Conservation (phyloP, 805 yeast species). For the Saccharomyces eubayanus region DNA sequence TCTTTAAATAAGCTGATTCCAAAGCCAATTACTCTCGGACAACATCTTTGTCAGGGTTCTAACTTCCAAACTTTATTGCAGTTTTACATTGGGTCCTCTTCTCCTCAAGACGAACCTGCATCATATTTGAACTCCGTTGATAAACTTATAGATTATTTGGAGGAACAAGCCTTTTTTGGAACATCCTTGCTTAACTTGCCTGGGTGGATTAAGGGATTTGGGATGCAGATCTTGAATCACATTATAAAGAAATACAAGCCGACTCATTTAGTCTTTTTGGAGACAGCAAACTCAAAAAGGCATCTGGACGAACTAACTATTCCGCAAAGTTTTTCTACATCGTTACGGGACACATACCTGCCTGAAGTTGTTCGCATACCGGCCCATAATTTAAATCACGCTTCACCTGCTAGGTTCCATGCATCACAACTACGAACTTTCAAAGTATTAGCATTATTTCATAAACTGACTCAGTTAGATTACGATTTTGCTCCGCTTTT, state of each 20-base stretch:
- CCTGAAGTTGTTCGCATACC: conserved; percentile 27
- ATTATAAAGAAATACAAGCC: conserved; percentile 43
- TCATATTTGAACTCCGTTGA: conserved; percentile 41
- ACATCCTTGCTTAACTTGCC: conserved; percentile 66
- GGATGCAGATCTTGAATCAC: conserved; percentile 52
- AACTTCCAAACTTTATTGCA: conserved; percentile 13
- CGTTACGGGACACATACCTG: conserved; percentile 24
- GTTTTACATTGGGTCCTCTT: conserved; percentile 51
- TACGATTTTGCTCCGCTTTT: conserved; percentile 41
- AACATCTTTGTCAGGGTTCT: conserved; percentile 17
- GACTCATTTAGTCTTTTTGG: conserved; percentile 48
- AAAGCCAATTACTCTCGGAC: conserved; percentile 15
- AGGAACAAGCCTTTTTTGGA: conserved; percentile 29
- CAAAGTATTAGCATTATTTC: conserved; percentile 47
- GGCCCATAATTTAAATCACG: conserved; percentile 19
- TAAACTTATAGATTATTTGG: conserved; percentile 31
- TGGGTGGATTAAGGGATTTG: conserved; percentile 89
- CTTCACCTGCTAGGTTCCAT: conserved; percentile 31
- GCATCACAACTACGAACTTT: conserved; percentile 46
- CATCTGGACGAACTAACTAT: conserved; percentile 24
- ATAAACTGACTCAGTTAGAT: conserved; percentile 25
- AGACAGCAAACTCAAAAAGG: conserved; percentile 24
- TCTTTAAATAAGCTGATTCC: conserved; percentile 38
- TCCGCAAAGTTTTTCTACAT: conserved; percentile 22
- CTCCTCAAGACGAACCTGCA: conserved; percentile 61